A percentile compares a stretch with the other conserved stretches of the same genome.
Evolutionary conservation across 805 yeast genomes (phyloP).

Genomic region (Crinitomyces ghanaensis): DNA sequence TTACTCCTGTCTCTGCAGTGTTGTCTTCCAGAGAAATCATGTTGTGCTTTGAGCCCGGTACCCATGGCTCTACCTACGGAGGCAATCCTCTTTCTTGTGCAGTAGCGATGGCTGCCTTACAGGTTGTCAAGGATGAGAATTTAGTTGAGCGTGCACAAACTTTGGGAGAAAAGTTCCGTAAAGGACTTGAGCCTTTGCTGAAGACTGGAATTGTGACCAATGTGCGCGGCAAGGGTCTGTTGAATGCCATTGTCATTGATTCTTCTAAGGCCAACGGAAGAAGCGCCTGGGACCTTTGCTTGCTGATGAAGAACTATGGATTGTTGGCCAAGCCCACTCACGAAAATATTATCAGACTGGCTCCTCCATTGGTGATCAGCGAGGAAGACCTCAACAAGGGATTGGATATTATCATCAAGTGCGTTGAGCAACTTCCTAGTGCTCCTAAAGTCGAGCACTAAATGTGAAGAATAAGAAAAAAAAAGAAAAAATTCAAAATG

Average conservation of each 20-base stretch:
- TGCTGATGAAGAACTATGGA: conserved; percentile 79
- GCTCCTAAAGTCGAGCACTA: conserved; percentile 13
- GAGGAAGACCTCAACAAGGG: conserved; percentile 79
- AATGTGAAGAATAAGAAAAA: too few species aligned
- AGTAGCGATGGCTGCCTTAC: conserved; percentile 86
- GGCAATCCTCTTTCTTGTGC: conserved; percentile 93
- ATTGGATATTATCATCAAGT: conserved; percentile 54
- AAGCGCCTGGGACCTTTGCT: conserved; percentile 92
- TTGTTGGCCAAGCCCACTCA: conserved; percentile 95
- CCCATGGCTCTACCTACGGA: conserved; percentile 96
- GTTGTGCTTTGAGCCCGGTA: conserved; percentile 85
- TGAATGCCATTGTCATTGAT: conserved; percentile 87
- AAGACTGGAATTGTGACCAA: conserved; percentile 42
- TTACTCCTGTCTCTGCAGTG: conserved; percentile 83
- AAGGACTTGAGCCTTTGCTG: conserved; percentile 28
- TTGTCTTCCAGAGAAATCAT: conserved; percentile 82
- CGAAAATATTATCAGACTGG: conserved; percentile 87
- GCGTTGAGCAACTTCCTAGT: conserved; percentile 36
- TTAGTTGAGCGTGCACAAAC: conserved; percentile 65
- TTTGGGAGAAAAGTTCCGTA: conserved; percentile 60
- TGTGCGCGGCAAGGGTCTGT: conserved; percentile 74
- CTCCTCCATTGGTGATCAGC: conserved; percentile 89
- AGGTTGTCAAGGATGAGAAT: conserved; percentile 80
- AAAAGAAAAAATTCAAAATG: too few species aligned
- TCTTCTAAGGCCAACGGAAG: conserved; percentile 72